Conservation (phyloP, 1,284 basidiomycete genomes). For the Salmacisia buchloeana region DNA sequence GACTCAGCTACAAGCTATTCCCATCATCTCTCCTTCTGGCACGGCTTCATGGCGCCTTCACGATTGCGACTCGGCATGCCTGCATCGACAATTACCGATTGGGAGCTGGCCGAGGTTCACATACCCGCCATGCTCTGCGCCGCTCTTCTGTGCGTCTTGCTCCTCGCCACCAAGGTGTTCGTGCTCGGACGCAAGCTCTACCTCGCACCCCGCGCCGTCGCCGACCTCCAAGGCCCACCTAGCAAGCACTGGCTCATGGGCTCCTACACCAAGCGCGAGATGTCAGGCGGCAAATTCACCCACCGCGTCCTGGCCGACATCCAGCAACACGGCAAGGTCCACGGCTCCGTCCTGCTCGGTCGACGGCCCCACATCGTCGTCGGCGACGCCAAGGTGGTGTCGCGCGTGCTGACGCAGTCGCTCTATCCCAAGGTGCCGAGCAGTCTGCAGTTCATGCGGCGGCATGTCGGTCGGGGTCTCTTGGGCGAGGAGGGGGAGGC, state of each 20-base stretch:
- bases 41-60: too few species aligned
- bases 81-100: too few species aligned
- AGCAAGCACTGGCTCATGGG: constrained; percentile 4
- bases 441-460: not conserved
- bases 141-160: too few species aligned
- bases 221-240: not conserved
- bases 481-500: not conserved
- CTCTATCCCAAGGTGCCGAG: not conserved
- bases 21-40: too few species aligned
- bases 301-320: not conserved
- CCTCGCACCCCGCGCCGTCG: too few species aligned
- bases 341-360: not conserved
- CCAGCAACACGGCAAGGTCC: not conserved
- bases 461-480: not conserved
- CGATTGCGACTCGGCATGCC: too few species aligned
- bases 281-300: not conserved
- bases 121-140: too few species aligned
- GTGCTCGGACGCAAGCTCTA: too few species aligned
- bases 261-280: not conserved
- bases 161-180: too few species aligned
- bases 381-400: not conserved
- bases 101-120: too few species aligned
- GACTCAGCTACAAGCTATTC: too few species aligned
- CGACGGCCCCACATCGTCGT: not conserved
- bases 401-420: not conserved